Conservation (phyloP, 169 alveolate species). For the Fabrea salina region DNA sequence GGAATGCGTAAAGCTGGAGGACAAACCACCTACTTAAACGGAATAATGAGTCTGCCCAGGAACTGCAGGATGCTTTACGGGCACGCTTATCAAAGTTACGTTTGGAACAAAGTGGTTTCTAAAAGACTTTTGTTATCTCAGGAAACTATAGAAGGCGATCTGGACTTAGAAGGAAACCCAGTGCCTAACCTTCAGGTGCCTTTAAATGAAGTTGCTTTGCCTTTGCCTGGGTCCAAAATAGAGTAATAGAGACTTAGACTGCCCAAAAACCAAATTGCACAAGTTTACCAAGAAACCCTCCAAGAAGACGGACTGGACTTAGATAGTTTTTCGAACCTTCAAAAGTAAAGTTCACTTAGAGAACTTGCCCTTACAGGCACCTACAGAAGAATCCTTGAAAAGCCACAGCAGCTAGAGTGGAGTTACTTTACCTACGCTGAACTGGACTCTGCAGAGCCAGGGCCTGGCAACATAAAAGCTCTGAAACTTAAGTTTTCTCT, state of each 20-base stretch:
- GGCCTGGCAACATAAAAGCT: constrained; percentile 8
- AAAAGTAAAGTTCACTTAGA: constrained; percentile 34
- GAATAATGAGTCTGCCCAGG: constrained; percentile 41
- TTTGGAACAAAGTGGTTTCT: constrained; percentile 53
- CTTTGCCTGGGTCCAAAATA: constrained; percentile 52
- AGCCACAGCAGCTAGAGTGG: constrained; percentile 43
- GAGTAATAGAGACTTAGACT: constrained; percentile 36
- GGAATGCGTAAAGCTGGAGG: constrained; percentile 42
- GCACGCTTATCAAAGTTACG: constrained; percentile 62
- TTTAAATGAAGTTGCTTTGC: constrained; percentile 49
- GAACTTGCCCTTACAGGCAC: constrained; percentile 44
- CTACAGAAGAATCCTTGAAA: constrained; percentile 49
- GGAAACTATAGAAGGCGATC: no score
- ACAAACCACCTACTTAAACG: constrained; percentile 44
- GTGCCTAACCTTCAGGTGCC: constrained; percentile 11
- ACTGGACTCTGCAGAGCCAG: neutral
- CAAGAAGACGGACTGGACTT: constrained; percentile 48
- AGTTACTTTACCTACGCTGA: neutral
- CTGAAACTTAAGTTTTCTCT: constrained; percentile 39
- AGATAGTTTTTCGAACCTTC: neutral
- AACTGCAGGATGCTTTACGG: constrained; percentile 52
- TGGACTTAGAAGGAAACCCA: no score
- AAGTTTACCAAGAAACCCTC: constrained; percentile 36
- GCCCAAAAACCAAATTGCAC: constrained; percentile 28
- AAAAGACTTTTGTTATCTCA: constrained; percentile 27